phyloP scores from a whole-genome alignment of 169 alveolate species.

The Eimeria falciformis region DNA sequence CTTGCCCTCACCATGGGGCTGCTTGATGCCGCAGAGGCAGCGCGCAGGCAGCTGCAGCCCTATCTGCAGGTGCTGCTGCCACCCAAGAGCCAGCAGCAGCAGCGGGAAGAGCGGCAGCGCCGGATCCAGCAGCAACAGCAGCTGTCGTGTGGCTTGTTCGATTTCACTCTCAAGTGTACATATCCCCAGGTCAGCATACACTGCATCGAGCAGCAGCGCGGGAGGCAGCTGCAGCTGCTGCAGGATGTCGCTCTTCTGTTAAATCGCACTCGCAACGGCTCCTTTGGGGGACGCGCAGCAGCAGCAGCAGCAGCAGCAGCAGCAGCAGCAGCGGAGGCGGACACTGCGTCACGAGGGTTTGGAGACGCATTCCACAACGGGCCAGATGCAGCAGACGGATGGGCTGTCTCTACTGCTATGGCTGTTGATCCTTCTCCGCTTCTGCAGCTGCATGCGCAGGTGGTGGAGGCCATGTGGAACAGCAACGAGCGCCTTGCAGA shows the following conservation, averaged over 20 bases:
- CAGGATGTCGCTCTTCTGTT: conserved; percentile 12
- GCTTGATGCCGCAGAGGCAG: conserved; percentile 44
- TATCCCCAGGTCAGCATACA: conserved; percentile 56
- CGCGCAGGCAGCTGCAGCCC: conserved; percentile 62
- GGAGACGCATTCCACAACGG: conserved; percentile 25
- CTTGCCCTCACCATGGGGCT: conserved; percentile 20
- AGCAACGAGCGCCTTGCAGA: conserved; percentile 51
- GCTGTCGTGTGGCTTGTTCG: conserved; percentile 32
- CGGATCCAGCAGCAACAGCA: conserved; percentile 58
- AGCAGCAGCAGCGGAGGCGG: conserved; percentile 24
- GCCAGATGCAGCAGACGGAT: background rate
- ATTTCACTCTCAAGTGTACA: conserved; percentile 16
- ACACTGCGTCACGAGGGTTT: background rate
- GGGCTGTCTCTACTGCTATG: conserved; percentile 23
- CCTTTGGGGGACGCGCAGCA: conserved; percentile 12
- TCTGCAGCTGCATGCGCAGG: conserved; percentile 63
- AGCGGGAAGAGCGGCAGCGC: background rate
- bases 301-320: conserved; percentile 4
- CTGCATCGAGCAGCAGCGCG: conserved; percentile 59
- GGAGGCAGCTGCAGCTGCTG: conserved; percentile 57
- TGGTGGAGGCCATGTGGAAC: conserved; percentile 47
- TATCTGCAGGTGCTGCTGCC: conserved; percentile 48
- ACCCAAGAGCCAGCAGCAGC: background rate
- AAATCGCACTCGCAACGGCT: conserved; percentile 36
- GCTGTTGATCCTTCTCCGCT: conserved; percentile 39